Evolutionary conservation across 2,329 filamentous ascomycete genomes (phyloP).

Genomic region (Arthrobotrys megalospora): DNA sequence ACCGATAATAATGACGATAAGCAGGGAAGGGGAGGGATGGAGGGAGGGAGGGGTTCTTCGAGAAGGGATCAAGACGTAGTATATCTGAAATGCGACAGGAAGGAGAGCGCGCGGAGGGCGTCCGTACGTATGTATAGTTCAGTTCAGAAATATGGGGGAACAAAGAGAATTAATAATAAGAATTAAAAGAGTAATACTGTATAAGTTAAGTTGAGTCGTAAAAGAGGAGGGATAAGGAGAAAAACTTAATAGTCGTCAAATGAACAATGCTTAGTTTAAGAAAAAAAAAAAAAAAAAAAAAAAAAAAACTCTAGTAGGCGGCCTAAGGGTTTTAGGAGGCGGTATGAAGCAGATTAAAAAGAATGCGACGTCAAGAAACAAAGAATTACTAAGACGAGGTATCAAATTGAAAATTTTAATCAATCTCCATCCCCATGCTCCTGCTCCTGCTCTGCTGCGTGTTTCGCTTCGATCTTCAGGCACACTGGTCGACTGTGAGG

Average conservation of each 20-base stretch:
- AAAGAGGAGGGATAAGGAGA: constrained; percentile 22
- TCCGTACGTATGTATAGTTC: background rate
- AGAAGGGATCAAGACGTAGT: constrained; percentile 35
- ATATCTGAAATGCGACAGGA: constrained; percentile 54
- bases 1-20: constrained; percentile 35
- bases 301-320: constrained; percentile 14
- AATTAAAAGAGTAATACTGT: constrained; percentile 28
- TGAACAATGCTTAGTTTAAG: constrained; percentile 38
- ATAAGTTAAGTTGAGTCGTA: constrained; percentile 18
- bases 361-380: constrained; percentile 59
- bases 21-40: constrained; percentile 24
- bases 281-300: constrained; percentile 35
- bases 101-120: constrained; percentile 10
- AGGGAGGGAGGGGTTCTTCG: constrained; percentile 28
- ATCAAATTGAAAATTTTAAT: constrained; percentile 60
- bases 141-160: constrained; percentile 8
- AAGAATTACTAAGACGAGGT: constrained; percentile 53
- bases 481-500: constrained; percentile 33
- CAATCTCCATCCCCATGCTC: constrained; percentile 51
- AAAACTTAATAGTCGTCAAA: constrained; percentile 16
- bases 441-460: constrained; percentile 32
- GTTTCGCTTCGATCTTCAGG: constrained; percentile 60
- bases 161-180: constrained; percentile 26
- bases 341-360: constrained; percentile 62
- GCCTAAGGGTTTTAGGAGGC: constrained; percentile 59